A percentile compares a stretch with the other conserved stretches of the same genome.
Evolutionary conservation across 495 filamentous ascomycete genomes (phyloP).

Genomic region (Pyrenula massariospora): DNA sequence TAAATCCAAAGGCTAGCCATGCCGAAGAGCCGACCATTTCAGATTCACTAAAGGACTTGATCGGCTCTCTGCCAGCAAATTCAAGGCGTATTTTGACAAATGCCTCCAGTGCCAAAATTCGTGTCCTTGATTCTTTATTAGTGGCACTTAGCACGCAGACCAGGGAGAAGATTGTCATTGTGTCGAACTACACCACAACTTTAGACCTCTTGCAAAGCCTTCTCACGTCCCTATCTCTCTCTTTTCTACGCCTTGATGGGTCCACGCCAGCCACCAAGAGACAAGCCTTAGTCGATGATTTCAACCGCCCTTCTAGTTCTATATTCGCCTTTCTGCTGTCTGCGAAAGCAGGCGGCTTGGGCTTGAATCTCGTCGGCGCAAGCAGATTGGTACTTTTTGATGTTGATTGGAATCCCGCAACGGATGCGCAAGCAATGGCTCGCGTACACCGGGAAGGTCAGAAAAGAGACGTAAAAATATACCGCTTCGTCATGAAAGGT

Average conservation of each 20-base stretch:
- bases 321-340: constrained; percentile 72
- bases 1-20: constrained; percentile 31
- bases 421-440: constrained; percentile 77
- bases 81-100: constrained; percentile 45
- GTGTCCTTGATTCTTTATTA: constrained; percentile 58
- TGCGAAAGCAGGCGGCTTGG: constrained; percentile 65
- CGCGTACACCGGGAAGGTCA: constrained; percentile 73
- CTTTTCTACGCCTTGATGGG: constrained; percentile 64
- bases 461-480: constrained; percentile 58
- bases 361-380: constrained; percentile 70
- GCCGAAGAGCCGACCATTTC: constrained; percentile 17
- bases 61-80: constrained; percentile 45
- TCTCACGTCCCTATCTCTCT: constrained; percentile 49
- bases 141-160: constrained; percentile 49
- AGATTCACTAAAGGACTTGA: constrained; percentile 33
- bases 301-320: constrained; percentile 48
- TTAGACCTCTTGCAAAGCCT: constrained; percentile 58
- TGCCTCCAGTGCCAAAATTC: constrained; percentile 56
- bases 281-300: constrained; percentile 64
- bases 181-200: constrained; percentile 74
- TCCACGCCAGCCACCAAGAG: constrained; percentile 56
- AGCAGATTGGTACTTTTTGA: constrained; percentile 69
- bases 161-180: constrained; percentile 65
- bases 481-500: constrained; percentile 60
- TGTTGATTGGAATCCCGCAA: constrained; percentile 76